phyloP scores from a whole-genome alignment of 371 early-diverging fungal species.

The Mycotypha africana region DNA sequence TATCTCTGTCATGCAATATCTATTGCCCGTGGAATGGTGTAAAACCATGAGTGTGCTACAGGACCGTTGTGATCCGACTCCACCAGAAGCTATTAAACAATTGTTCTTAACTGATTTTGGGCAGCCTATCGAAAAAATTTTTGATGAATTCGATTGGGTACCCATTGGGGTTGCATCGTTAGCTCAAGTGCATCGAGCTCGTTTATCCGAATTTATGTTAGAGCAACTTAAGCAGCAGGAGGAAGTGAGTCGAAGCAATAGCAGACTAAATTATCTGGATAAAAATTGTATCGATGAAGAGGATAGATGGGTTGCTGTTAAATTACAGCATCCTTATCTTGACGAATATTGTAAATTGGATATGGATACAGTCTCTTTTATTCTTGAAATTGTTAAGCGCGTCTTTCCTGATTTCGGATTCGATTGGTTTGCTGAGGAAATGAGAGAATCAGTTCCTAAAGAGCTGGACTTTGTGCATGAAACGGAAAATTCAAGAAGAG shows the following conservation, averaged over 20 bases:
- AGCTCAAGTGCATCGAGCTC: constrained; percentile 81
- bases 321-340: constrained; percentile 85
- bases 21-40: constrained; percentile 90
- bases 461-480: constrained; percentile 87
- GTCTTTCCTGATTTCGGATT: constrained; percentile 88
- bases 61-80: constrained; percentile 76
- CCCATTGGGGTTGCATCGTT: constrained; percentile 84
- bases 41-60: constrained; percentile 80
- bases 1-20: constrained; percentile 76
- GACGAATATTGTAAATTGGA: constrained; percentile 74
- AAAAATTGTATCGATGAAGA: constrained; percentile 32
- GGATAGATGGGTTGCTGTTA: constrained; percentile 73
- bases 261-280: constrained; percentile 7
- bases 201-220: constrained; percentile 38
- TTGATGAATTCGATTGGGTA: constrained; percentile 62
- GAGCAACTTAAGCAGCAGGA: constrained; percentile 8
- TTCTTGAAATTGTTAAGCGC: constrained; percentile 57
- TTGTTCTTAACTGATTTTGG: constrained; percentile 74
- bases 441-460: constrained; percentile 75
- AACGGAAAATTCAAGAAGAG: constrained; percentile 65
- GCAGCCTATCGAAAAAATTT: constrained; percentile 52
- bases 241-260: too few relatives aligned
- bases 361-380: constrained; percentile 63
- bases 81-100: constrained; percentile 50
- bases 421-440: constrained; percentile 87